Conservation (phyloP, 2,329 filamentous ascomycete genomes). For the Ophiocordyceps camponoti-leonardi region DNA sequence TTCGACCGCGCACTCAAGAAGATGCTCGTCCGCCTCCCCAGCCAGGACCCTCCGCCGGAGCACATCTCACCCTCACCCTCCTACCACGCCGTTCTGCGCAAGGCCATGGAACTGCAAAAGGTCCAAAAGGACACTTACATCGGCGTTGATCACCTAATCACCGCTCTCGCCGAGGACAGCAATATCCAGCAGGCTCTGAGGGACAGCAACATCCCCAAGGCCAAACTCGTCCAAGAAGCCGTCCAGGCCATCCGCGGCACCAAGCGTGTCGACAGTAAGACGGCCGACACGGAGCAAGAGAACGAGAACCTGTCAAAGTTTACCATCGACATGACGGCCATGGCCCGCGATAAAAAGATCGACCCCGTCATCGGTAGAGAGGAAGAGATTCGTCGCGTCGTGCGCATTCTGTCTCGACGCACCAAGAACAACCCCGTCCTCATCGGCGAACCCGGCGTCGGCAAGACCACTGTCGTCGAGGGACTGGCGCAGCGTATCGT, state of each 20-base stretch:
- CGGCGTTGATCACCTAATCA: conserved; percentile 87
- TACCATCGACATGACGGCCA: conserved; percentile 93
- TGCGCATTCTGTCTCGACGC: conserved; percentile 78
- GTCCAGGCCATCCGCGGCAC: conserved; percentile 84
- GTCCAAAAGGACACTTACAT: conserved; percentile 96
- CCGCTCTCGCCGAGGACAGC: conserved; percentile 63
- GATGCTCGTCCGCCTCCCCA: conserved; percentile 73
- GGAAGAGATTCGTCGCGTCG: conserved; percentile 82
- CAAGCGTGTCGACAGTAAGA: conserved; percentile 87
- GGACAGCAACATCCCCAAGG: conserved; percentile 80
- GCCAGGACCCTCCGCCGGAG: conserved; percentile 89
- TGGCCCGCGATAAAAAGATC: conserved; percentile 94
- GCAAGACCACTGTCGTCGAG: conserved; percentile 96
- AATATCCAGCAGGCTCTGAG: conserved; percentile 57
- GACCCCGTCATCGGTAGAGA: conserved; percentile 94
- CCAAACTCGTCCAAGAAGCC: conserved; percentile 81
- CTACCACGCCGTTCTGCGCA: conserved; percentile 67
- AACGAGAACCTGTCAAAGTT: conserved; percentile 96
- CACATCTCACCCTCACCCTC: conserved; percentile 65
- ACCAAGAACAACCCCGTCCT: conserved; percentile 99
- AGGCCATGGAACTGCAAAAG: conserved; percentile 79
- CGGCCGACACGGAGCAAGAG: conserved; percentile 80
- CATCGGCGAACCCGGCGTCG: conserved; percentile 94
- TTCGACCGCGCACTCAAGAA: conserved; percentile 88
- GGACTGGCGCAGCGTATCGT: conserved; percentile 90